Evolutionary conservation across 441 rosid genomes (phyloP).

Genomic region (Corymbia citriodora): DNA sequence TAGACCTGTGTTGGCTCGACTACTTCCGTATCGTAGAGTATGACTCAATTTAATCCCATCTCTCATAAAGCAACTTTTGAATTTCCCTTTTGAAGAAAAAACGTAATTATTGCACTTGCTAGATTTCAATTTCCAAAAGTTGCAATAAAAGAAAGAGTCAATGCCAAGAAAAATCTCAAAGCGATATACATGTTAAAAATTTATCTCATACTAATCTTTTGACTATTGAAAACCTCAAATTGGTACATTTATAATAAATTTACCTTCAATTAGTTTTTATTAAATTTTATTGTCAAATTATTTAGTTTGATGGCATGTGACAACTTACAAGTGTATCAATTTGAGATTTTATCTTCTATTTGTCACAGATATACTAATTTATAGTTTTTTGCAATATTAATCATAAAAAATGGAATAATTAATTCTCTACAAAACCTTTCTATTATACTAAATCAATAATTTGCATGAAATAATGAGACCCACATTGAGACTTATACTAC

Average conservation of each 20-base stretch:
- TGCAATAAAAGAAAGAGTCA: not conserved
- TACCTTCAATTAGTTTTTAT: too few relatives aligned
- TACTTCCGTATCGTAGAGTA: not conserved
- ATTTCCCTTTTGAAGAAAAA: not conserved
- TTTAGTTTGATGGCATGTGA: too few relatives aligned
- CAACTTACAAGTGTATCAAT: too few relatives aligned
- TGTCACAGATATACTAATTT: fast-evolving
- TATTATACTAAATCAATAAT: not conserved
- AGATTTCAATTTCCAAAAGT: not conserved
- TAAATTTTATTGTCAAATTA: too few relatives aligned
- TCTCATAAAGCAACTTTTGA: not conserved
- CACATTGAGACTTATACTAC: not conserved
- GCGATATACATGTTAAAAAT: too few relatives aligned
- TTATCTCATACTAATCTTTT: too few relatives aligned
- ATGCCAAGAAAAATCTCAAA: too few relatives aligned
- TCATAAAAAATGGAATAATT: not conserved
- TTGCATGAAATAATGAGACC: not conserved
- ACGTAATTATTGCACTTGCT: not conserved
- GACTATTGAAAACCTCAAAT: too few relatives aligned
- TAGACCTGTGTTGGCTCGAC: not conserved
- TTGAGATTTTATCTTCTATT: too few relatives aligned
- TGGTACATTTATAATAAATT: too few relatives aligned
- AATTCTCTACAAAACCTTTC: not conserved
- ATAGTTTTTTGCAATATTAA: too few relatives aligned
- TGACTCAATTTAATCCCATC: not conserved